Base-by-base conservation (phyloP, 2,329 filamentous ascomycete genomes). In the Diplodia intermedia region DNA sequence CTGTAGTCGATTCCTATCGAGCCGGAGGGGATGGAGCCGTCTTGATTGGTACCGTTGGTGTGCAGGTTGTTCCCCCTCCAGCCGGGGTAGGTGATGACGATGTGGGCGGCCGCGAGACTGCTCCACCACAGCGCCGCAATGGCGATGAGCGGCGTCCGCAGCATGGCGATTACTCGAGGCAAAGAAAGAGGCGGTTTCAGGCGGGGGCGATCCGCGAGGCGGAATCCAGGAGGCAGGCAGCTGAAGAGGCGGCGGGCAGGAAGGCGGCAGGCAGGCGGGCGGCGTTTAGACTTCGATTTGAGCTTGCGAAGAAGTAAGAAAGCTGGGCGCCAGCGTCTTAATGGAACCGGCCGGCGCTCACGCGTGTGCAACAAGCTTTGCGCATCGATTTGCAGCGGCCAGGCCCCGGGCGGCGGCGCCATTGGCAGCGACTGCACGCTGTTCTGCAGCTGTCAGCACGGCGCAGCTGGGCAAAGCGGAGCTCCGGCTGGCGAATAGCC, bases 21-120 rank as follows among this genome's bases (percentile, higher is more conserved):
- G 14, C 77, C 76, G 0, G 80, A 75, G 18, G 78, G 76, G 50
- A 80, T 73, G 60, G 65, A 76, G 14, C 76, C 77, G n/a, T 80
- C 73, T 15, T 82, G 79, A 40, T 79, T 74, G 3, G 86, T 89
- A 2, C 87, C 88, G 78, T 93, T 96, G 53, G 90, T 91, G 76
- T 90, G 86, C 70, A 97, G 86, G 77, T 93, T 96, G 83, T 97
- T 90, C 71, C 93, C 93, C 86, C 93, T 83, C 89, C 91, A 94
- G 72, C 91, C 91, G 0, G 93, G 93, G 76, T 96, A 96, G 70
- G 90, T 89, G 78, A 97, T 90, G 76, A 97, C 86, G n/a, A 86
- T 91, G 78, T 96, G 92, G n/a, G 89, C 89, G 40, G 85, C 82
- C 70, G 83, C 82, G 73, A 89, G 72, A 56, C 47, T 65, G 50